phyloP scores from a whole-genome alignment of 225 moss, liverwort and hornwort species.

The Lunularia cruciata region DNA sequence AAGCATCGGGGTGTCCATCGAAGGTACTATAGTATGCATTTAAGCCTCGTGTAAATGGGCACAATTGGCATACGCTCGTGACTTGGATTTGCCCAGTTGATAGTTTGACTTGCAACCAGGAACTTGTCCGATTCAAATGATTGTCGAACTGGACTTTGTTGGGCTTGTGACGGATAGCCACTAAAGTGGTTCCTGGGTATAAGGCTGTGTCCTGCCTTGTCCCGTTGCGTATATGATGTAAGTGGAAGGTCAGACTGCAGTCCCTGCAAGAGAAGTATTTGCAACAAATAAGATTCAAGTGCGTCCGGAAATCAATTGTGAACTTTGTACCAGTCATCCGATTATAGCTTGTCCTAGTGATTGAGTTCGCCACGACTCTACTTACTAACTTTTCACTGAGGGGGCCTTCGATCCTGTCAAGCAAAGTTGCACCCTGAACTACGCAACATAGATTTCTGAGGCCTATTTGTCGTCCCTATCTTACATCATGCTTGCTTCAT shows the following conservation, averaged over 20 bases:
- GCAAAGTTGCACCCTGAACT: too few species aligned
- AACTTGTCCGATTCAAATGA: constrained; percentile 32
- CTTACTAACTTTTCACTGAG: too few species aligned
- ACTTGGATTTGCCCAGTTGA: constrained; percentile 29
- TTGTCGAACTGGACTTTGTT: constrained; percentile 16
- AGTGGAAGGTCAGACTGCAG: constrained; percentile 28
- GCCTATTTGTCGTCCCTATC: too few species aligned
- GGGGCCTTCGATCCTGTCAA: too few species aligned
- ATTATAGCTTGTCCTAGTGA: too few species aligned
- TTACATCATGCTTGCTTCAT: too few species aligned
- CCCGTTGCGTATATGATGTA: constrained; percentile 29
- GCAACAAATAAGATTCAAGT: too few species aligned
- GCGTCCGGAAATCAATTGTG: too few species aligned
- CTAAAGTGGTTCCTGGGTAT: constrained; percentile 26
- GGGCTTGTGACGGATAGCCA: constrained; percentile 12
- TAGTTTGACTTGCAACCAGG: constrained; percentile 29
- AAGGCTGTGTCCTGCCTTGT: constrained; percentile 24
- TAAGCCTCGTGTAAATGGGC: constrained; percentile 58
- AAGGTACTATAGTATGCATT: constrained; percentile 24
- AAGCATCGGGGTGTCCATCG: constrained; percentile 65
- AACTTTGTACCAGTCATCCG: too few species aligned
- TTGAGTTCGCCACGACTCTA: too few species aligned
- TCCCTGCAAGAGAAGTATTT: constrained; percentile 19
- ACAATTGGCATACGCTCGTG: constrained; percentile 54
- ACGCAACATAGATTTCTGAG: too few species aligned